These are phyloP conservation scores for Yarrowia divulgata DNA, from an alignment of 805 yeast species.

Conservation along the genomic window DNA sequence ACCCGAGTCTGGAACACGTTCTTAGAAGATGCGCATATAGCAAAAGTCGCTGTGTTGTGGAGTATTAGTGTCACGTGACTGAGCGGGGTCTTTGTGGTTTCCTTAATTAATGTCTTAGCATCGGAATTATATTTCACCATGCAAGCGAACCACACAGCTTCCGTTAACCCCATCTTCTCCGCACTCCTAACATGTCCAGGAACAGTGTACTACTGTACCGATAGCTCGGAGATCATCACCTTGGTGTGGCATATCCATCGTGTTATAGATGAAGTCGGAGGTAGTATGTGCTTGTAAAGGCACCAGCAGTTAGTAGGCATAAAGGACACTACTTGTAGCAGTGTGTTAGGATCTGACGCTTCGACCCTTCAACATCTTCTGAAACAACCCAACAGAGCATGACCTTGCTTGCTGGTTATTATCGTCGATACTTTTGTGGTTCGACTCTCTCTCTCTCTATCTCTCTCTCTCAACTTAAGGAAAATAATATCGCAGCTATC, in stretches of 20 bases:
- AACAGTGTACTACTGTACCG: background rate
- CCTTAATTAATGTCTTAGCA: background rate
- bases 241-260: background rate
- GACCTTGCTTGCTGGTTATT: background rate
- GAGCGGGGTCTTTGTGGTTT: background rate
- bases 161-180: background rate
- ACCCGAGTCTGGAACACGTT: conserved; percentile 32
- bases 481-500: background rate
- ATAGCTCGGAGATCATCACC: background rate
- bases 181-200: conserved; percentile 10
- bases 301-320: background rate
- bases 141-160: background rate
- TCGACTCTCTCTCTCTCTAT: background rate
- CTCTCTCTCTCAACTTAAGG: background rate
- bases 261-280: background rate
- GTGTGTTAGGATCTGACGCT: background rate
- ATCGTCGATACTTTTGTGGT: background rate
- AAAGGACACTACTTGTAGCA: background rate
- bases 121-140: background rate
- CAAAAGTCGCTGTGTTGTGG: background rate
- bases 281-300: no score
- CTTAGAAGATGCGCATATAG: background rate
- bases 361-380: background rate
- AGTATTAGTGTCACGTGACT: background rate
- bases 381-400: background rate